These are phyloP conservation scores for Lizonia empirigonia DNA, from an alignment of 2,329 filamentous ascomycete genomes.

Conservation along the genomic window DNA sequence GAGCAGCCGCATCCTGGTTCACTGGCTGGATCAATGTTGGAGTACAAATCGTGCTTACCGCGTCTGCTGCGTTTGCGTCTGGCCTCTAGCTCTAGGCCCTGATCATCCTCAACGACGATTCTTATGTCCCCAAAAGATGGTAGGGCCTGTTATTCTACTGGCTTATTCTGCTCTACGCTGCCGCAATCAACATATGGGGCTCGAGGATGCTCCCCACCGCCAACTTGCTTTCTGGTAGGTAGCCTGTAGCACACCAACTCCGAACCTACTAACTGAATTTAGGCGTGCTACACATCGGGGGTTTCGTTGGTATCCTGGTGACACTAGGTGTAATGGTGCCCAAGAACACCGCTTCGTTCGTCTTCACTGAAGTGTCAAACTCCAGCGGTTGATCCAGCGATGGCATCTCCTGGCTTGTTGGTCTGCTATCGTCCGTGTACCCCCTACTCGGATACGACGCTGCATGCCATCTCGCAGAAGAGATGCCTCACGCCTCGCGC, in stretches of 20 bases:
- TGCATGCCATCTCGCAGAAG: constrained; percentile 49
- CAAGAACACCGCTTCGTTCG: constrained; percentile 25
- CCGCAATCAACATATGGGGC: constrained; percentile 53
- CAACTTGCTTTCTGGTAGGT: constrained; percentile 38
- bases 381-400: constrained; percentile 28
- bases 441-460: constrained; percentile 48
- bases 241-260: too few species aligned
- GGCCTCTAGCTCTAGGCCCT: constrained; percentile 54
- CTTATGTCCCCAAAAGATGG: constrained; percentile 52
- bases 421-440: constrained; percentile 30
- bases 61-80: constrained; percentile 55
- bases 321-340: constrained; percentile 29
- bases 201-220: constrained; percentile 46
- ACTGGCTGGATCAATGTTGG: constrained; percentile 54
- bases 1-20: constrained; percentile 49
- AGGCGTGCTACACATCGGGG: constrained; percentile 25
- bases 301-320: constrained; percentile 24
- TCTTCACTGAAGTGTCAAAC: constrained; percentile 28
- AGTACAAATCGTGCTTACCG: constrained; percentile 55
- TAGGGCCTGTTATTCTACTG: constrained; percentile 57
- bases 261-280: constrained; percentile 11
- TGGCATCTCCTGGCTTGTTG: constrained; percentile 33
- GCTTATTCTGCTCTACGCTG: constrained; percentile 49
- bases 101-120: constrained; percentile 51
- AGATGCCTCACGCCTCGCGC: constrained; percentile 33